phyloP scores from a whole-genome alignment of 2,329 filamentous ascomycete species.

The Phaeosphaeriaceae sp. region DNA sequence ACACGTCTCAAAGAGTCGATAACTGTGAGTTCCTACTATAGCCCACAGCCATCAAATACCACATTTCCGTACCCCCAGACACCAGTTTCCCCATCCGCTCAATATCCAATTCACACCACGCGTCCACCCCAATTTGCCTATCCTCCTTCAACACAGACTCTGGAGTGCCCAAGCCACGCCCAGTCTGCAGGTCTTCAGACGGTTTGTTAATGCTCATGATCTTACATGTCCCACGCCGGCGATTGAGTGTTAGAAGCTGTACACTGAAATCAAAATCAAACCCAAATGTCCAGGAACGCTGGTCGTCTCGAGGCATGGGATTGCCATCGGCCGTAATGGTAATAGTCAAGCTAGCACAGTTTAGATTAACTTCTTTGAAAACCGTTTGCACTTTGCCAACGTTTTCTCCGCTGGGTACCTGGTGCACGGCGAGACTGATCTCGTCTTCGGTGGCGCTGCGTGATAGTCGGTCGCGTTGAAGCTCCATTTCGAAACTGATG shows the following conservation, averaged over 20 bases:
- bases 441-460: too few relatives aligned
- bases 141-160: not conserved
- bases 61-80: not conserved
- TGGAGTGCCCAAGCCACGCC: not conserved
- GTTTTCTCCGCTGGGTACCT: not conserved
- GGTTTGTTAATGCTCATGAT: too few relatives aligned
- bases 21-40: not conserved
- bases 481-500: too few relatives aligned
- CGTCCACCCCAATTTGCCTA: not conserved
- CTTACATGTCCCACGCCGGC: too few relatives aligned
- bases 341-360: not conserved
- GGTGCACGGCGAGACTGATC: not conserved
- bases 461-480: too few relatives aligned
- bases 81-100: not conserved
- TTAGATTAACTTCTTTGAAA: not conserved
- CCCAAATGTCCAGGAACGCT: too few relatives aligned
- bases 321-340: too few relatives aligned
- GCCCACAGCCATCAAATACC: not conserved
- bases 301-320: too few relatives aligned
- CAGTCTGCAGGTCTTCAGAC: not conserved
- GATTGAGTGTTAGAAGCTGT: too few relatives aligned
- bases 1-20: too few relatives aligned
- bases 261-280: too few relatives aligned
- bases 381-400: not conserved
- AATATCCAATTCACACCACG: not conserved